Evolutionary conservation across 2,329 filamentous ascomycete genomes (phyloP).

Genomic region (Thelonectria blattea): DNA sequence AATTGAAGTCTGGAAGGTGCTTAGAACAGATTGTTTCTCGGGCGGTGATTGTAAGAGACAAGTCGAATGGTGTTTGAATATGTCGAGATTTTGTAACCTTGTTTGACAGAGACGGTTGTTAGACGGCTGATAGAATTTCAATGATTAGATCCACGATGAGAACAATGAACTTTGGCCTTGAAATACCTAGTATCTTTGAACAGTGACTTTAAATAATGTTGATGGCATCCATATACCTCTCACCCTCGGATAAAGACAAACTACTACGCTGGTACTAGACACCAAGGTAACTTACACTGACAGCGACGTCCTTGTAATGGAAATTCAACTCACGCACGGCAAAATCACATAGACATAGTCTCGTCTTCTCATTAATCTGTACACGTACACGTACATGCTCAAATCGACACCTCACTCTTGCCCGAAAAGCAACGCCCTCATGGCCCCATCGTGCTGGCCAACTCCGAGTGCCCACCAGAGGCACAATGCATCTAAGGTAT

Average conservation of each 20-base stretch:
- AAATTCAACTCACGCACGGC: not conserved
- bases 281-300: too few relatives aligned
- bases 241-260: too few relatives aligned
- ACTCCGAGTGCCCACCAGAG: conserved; percentile 17
- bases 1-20: not conserved
- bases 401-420: not conserved
- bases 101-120: not conserved
- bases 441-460: conserved; percentile 2
- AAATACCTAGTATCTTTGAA: not conserved
- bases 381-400: conserved; percentile 14
- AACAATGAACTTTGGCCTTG: not conserved
- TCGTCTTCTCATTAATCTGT: conserved; percentile 19
- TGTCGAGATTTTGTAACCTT: not conserved
- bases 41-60: not conserved
- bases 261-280: too few relatives aligned
- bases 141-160: not conserved
- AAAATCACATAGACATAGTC: not conserved
- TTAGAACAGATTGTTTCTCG: not conserved
- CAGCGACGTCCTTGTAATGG: not conserved
- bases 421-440: not conserved
- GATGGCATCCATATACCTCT: too few relatives aligned
- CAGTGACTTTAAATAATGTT: too few relatives aligned
- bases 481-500: conserved; percentile 37
- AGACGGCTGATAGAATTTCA: too few relatives aligned
- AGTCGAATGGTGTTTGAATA: not conserved